Base-by-base conservation (phyloP, 2,329 filamentous ascomycete species). In the Aspergillus brunneoviolaceus region DNA sequence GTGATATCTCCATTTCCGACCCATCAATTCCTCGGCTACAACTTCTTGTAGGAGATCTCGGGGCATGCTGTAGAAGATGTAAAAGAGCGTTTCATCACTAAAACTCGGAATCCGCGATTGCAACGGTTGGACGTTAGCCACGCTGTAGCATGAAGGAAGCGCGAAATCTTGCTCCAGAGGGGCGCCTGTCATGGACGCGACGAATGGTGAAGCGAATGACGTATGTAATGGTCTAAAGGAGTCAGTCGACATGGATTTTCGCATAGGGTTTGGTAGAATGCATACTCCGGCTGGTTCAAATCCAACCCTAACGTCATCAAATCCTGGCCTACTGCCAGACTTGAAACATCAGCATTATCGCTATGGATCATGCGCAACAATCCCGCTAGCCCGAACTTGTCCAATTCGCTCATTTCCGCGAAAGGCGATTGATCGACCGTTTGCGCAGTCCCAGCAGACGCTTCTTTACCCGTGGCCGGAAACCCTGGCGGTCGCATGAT, bases 41-140 rank as follows among this genome's bases (percentile, higher is more conserved):
- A 87, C 77, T 69, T 89, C 87, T 69, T 89, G 87, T 71, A 86
- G 80, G 58, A 88, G 82, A 68, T 89, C 86, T 60, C 85, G 79
- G 14, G 87, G 86, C 77, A 85, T 84, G 63, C 85, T 86, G 75
- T 89, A 89, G 79, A 89, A 89, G 61, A 89, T 87, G 69, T 85
- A 87, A 70, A 89, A 87, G 4, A 89, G 78, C 0, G 87, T 89
- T 70, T 89, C 87, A 64, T 86, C 81, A 48, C 80, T 83, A 72
- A 87, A 87, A 57, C 82, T 83, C 3, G 79, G 75, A 65, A 87
- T 84, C 60, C 86, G 84, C 51, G 80, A 78, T 57, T 84, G 80
- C 21, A 89, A 76, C 7, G 84, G 81, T 54, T 87, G 87, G 11
- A 89, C 86, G 67, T 89, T 89, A 58, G 82, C 84, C 10, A 89